Conservation (phyloP, 129 eudicot species). For the Helianthus tuberosus region DNA sequence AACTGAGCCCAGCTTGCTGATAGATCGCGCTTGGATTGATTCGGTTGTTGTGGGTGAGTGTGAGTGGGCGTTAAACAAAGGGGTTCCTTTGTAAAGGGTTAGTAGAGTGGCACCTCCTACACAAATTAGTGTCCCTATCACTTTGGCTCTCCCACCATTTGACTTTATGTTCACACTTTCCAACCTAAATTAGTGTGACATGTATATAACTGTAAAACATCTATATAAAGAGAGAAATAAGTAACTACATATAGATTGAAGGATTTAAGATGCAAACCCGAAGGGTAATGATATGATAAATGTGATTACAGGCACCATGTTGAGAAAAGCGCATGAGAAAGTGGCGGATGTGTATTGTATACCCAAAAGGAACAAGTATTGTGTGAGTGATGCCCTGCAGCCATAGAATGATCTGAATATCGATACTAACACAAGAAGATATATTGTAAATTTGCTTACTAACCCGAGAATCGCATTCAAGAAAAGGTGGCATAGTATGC, state of each 20-base stretch:
- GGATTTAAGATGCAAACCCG: constrained; percentile 43
- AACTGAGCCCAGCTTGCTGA: constrained; percentile 23
- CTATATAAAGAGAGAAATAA: background rate
- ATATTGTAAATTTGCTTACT: constrained; percentile 17
- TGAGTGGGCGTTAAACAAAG: constrained; percentile 44
- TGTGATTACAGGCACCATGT: constrained; percentile 73
- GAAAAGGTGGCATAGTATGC: constrained; percentile 51
- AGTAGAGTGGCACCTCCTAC: constrained; percentile 61
- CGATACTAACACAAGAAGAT: constrained; percentile 9
- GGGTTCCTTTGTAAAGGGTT: constrained; percentile 63
- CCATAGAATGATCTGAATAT: background rate
- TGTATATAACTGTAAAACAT: background rate
- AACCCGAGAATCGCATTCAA: constrained; percentile 70
- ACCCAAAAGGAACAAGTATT: constrained; percentile 70
- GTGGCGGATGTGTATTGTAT: constrained; percentile 70
- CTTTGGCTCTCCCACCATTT: constrained; percentile 67
- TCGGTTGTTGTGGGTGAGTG: constrained; percentile 17
- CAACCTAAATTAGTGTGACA: constrained; percentile 39
- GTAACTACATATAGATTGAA: background rate
- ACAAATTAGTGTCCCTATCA: constrained; percentile 60
- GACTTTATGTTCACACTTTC: constrained; percentile 57
- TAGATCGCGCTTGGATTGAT: constrained; percentile 18
- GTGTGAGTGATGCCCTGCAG: constrained; percentile 68
- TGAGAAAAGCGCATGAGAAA: constrained; percentile 69
- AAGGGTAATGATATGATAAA: constrained; percentile 67